These are phyloP conservation scores for Chytriomyces sp. DNA, from an alignment of 192 early-diverging fungal genomes.

Conservation along the genomic window DNA sequence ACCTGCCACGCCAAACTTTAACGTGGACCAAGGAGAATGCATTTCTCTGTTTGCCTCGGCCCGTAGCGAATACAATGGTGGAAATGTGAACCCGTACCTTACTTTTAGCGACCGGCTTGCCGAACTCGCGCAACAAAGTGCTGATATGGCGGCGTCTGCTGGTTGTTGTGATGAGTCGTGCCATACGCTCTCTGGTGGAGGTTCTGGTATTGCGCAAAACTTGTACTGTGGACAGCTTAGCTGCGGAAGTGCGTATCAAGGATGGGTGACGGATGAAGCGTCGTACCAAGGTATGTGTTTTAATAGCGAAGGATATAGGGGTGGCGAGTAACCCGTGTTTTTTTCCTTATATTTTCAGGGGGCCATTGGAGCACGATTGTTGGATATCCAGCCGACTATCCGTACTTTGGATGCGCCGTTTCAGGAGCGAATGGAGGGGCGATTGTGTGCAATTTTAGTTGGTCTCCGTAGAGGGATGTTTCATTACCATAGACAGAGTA, in stretches of 20 bases:
- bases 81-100: neutral
- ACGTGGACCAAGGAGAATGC: conserved; percentile 13
- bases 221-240: neutral
- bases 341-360: neutral
- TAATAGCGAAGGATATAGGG: too few species aligned
- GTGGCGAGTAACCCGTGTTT: neutral
- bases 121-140: neutral
- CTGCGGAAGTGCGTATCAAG: conserved; percentile 15
- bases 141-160: neutral
- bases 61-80: conserved; percentile 3
- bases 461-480: neutral
- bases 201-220: conserved; percentile 3
- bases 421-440: neutral
- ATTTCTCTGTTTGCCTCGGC: conserved; percentile 13
- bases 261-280: conserved; percentile 23
- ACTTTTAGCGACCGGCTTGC: conserved; percentile 5
- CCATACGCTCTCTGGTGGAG: conserved; percentile 10
- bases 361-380: conserved; percentile 27
- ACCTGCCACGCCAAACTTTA: neutral
- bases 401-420: conserved; percentile 27
- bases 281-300: too few species aligned
- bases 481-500: too few species aligned
- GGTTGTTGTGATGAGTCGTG: conserved; percentile 24
- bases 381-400: conserved; percentile 16
- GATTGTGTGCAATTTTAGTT: conserved; percentile 30